Conservation (phyloP, 2,329 filamentous ascomycete species). For the Trichophyton verrucosum region DNA sequence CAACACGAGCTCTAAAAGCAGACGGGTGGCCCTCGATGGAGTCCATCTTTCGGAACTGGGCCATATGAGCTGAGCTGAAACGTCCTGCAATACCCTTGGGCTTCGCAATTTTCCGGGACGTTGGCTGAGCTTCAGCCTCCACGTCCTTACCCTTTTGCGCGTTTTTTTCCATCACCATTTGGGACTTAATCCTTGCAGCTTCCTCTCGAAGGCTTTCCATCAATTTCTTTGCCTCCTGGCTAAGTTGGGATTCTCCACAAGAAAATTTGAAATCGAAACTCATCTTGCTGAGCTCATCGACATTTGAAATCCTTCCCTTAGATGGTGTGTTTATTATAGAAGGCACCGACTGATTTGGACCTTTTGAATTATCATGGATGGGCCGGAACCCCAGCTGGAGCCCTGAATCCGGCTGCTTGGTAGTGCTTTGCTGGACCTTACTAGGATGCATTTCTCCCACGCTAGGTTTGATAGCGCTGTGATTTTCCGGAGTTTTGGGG, state of each 20-base stretch:
- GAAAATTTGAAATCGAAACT: conserved; percentile 37
- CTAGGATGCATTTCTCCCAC: conserved; percentile 84
- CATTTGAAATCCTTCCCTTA: conserved; percentile 26
- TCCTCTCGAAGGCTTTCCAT: conserved; percentile 60
- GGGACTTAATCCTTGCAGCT: conserved; percentile 56
- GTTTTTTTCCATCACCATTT: conserved; percentile 51
- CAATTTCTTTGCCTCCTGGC: conserved; percentile 42
- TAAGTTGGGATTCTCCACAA: conserved; percentile 33
- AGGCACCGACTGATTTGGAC: conserved; percentile 12
- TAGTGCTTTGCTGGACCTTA: conserved; percentile 61
- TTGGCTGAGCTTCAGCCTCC: conserved; percentile 27
- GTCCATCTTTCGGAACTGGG: conserved; percentile 94
- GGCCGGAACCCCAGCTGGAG: conserved; percentile 71
- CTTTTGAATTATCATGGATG: conserved; percentile 40
- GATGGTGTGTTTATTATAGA: conserved; percentile 31
- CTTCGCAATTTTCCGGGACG: conserved; percentile 59
- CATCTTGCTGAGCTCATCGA: conserved; percentile 30
- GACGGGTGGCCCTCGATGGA: conserved; percentile 83
- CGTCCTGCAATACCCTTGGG: conserved; percentile 66
- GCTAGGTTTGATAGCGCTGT: conserved; percentile 55
- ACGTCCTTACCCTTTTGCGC: conserved; percentile 39
- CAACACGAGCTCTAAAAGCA: conserved; percentile 45
- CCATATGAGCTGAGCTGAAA: conserved; percentile 75
- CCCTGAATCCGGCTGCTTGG: conserved; percentile 64
- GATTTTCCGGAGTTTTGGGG: conserved; percentile 50